These are phyloP conservation scores for Lepraria neglecta DNA, from an alignment of 495 filamentous ascomycete genomes.

Conservation along the genomic window DNA sequence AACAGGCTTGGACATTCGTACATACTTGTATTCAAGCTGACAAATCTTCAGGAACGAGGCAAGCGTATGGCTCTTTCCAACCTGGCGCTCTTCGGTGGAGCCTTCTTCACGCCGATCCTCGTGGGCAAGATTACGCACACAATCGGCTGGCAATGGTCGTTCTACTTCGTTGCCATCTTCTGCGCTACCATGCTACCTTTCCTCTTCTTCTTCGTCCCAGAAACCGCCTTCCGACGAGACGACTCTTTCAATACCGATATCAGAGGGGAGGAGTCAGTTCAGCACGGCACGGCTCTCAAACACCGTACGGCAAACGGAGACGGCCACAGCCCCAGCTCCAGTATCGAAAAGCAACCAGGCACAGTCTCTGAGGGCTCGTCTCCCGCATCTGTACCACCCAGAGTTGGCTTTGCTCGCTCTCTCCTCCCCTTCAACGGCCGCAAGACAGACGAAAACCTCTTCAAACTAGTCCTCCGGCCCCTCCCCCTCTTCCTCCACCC, in stretches of 20 bases:
- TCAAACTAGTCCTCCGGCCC: constrained; percentile 55
- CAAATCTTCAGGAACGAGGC: constrained; percentile 57
- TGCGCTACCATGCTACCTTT: constrained; percentile 56
- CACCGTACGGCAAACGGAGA: neutral
- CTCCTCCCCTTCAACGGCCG: constrained; percentile 74
- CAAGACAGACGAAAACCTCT: constrained; percentile 60
- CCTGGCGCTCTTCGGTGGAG: constrained; percentile 81
- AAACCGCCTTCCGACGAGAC: constrained; percentile 71
- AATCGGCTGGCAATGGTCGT: constrained; percentile 72
- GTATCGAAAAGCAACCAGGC: neutral
- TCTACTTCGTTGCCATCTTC: constrained; percentile 65
- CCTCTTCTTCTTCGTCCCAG: constrained; percentile 73
- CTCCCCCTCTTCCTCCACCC: constrained; percentile 70
- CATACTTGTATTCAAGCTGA: constrained; percentile 12
- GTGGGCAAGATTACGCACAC: constrained; percentile 68
- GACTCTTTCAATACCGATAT: constrained; percentile 58
- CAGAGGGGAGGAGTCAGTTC: constrained; percentile 25
- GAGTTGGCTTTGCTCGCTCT: constrained; percentile 47
- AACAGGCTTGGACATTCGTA: neutral
- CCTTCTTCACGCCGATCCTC: constrained; percentile 67
- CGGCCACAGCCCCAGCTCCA: constrained; percentile 7
- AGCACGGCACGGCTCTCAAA: constrained; percentile 2
- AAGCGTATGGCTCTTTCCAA: constrained; percentile 88
- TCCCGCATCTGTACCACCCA: constrained; percentile 27
- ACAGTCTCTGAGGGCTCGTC: constrained; percentile 4